A percentile compares a stretch with the other conserved stretches of the same genome.
phyloP scores from a whole-genome alignment of 305 asterid genomes.

The Solanum hybrid region DNA sequence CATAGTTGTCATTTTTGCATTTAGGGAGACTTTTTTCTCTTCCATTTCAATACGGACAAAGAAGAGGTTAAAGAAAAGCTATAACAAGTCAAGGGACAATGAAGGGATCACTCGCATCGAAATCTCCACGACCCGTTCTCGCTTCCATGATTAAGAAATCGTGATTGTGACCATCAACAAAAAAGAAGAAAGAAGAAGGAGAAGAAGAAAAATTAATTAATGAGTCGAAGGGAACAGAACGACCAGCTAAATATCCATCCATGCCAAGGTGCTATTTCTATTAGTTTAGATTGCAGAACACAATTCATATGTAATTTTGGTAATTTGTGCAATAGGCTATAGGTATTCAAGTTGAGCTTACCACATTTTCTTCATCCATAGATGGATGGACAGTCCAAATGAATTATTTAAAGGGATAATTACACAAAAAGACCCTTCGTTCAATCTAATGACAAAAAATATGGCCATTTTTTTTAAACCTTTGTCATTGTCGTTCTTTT shows the following conservation, averaged over 20 bases:
- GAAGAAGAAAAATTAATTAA: background rate
- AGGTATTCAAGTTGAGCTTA: no score
- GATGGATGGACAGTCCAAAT: no score
- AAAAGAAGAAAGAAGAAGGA: background rate
- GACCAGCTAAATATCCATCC: background rate
- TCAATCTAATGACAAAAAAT: no score
- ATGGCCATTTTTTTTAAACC: no score
- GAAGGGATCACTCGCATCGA: background rate
- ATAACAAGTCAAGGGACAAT: background rate
- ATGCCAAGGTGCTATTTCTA: no score
- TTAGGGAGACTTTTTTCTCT: background rate
- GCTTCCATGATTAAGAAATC: background rate
- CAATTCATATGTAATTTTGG: background rate
- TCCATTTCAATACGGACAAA: background rate
- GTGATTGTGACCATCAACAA: background rate
- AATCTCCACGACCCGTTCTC: background rate
- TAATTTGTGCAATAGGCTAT: background rate
- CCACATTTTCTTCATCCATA: no score
- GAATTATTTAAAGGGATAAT: no score
- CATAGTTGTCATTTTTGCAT: background rate
- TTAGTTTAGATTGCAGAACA: no score
- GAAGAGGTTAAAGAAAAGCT: background rate
- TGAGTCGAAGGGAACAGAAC: background rate
- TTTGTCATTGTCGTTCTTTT: no score
- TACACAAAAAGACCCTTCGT: no score